Evolutionary conservation across 306 rosid genomes (phyloP), one percentile per base, ranked within the genome.

Genomic region (Prosopis cineraria): DNA sequence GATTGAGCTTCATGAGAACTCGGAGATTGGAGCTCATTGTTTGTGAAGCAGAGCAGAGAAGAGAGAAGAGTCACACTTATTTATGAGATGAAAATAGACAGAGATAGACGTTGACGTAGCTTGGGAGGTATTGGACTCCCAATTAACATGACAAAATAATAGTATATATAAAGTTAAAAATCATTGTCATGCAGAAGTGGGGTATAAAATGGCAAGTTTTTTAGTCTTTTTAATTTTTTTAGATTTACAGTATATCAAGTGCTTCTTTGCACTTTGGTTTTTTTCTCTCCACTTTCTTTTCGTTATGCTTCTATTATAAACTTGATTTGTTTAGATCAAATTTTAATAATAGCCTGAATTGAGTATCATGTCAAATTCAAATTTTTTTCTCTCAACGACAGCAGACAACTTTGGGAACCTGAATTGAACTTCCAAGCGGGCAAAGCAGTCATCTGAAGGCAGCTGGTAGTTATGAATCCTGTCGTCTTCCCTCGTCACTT

Each of bases 361-460:
- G n/a, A n/a, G n/a, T n/a, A n/a, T n/a, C n/a, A n/a, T n/a, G n/a
- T n/a, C n/a, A n/a, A n/a, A n/a, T n/a, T n/a, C n/a, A n/a, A n/a
- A n/a, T n/a, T n/a, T n/a, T n/a, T n/a, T n/a, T n/a, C n/a, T n/a
- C n/a, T 85, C 89, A 60, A 85, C 89, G 11, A 69, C 74, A 0
- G 83, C 66, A 19, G 89, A 80, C 53, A 88, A 13, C 1, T 43
- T 68, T n/a, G 69, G 69, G 81, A 88, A 88, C 76, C 74, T 85
- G 25, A 88, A 85, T 19, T 84, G 88, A 20, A 78, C 86, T n/a
- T 83, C 88, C 76, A 85, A 75, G n/a, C 85, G 89, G 0, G 86
- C 83, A 76, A 85, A 85, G 56, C 85, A 85, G 2, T 88, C 86
- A 70, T 85, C 66, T 0, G 31, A 9, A 75, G 89, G 84, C 8